Percentiles rank a stretch among this genome's conserved stretches.
These are phyloP conservation scores for Theobroma cacao DNA, from an alignment of 345 rosid species.

Conservation along the genomic window DNA sequence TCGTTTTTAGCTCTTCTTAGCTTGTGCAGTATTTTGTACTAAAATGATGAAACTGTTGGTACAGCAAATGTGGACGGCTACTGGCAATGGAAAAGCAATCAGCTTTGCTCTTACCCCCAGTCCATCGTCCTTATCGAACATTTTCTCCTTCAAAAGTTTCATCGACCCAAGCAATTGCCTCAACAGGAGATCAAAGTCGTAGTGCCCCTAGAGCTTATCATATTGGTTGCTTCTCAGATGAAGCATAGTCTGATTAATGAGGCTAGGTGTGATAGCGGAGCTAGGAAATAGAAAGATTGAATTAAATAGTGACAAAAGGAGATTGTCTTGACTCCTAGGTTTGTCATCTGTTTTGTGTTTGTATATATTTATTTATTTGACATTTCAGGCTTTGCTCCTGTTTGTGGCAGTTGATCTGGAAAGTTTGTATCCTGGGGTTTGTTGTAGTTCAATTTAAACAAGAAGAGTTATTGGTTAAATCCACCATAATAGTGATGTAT, in stretches of 20 bases:
- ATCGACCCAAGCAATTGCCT: constrained; percentile 15
- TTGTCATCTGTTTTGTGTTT: no score
- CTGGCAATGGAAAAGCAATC: constrained; percentile 71
- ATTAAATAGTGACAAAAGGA: background rate
- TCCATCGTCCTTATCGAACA: constrained; percentile 43
- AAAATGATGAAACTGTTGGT: constrained; percentile 14
- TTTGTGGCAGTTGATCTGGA: no score
- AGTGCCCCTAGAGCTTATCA: constrained; percentile 47
- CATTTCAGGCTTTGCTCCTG: no score
- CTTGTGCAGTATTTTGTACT: background rate
- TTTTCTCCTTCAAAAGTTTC: constrained; percentile 20
- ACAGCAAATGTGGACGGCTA: constrained; percentile 72
- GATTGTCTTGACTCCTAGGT: no score
- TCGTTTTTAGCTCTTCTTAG: background rate
- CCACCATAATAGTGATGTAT: no score
- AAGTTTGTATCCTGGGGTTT: no score
- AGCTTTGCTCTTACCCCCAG: constrained; percentile 55
- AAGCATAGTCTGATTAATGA: constrained; percentile 18
- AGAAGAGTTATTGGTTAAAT: no score
- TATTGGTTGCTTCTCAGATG: constrained; percentile 48
- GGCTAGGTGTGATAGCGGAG: background rate
- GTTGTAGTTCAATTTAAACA: no score
- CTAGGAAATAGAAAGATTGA: constrained; percentile 1
- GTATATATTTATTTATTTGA: no score
- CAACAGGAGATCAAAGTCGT: constrained; percentile 28